Base-by-base conservation (phyloP, 805 yeast genomes). In the Pichia ethanolica region DNA sequence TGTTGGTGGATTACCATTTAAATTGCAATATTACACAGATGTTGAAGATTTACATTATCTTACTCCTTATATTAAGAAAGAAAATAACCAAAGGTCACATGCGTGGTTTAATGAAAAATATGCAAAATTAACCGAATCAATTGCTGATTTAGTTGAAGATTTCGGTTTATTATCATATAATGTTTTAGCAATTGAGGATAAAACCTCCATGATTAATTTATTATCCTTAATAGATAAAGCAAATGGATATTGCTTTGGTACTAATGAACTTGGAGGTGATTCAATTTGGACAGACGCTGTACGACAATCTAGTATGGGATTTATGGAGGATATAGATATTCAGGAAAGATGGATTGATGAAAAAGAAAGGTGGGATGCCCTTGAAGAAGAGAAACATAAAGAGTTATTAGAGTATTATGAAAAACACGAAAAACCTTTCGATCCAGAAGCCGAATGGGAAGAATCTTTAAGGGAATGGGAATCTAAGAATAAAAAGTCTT, bases 281-380 rank as follows among this genome's bases (percentile, higher is more conserved):
- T 79, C 91, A 0, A 81, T 93, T 2, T 93, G 99, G 99, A 86
- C 89, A n/a, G 96, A 91, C 58, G 96, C 97, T 0, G 78, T 91
- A 0, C 74, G 98, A 55, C 88, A 86, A 47, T 64, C 69, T 4
- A 83, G 90, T 38, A 47, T 62, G 56, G 81, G 86, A 10, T 66
- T 73, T 42, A 64, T 74, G 41, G 80, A 71, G 43, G 78, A 76
- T 13, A 70, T 79, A 7, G 97, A 90, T 63, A 78, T 89, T 5
- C 99, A 93, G 57, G 99, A 93, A 56, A 74, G 99, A 52, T 93
- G 99, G 99, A 78, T 93, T 10, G 97, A 88, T 50, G 74, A 82
- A 56, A 93, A 90, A 63, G 84, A 78, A 30, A 71, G 70, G 45
- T 89, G 87, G 65, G 99, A 93, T 55, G 74, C 77, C 45, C 72